These are phyloP conservation scores for Geosmithia morbida DNA, from an alignment of 2,329 filamentous ascomycete genomes.

Conservation along the genomic window DNA sequence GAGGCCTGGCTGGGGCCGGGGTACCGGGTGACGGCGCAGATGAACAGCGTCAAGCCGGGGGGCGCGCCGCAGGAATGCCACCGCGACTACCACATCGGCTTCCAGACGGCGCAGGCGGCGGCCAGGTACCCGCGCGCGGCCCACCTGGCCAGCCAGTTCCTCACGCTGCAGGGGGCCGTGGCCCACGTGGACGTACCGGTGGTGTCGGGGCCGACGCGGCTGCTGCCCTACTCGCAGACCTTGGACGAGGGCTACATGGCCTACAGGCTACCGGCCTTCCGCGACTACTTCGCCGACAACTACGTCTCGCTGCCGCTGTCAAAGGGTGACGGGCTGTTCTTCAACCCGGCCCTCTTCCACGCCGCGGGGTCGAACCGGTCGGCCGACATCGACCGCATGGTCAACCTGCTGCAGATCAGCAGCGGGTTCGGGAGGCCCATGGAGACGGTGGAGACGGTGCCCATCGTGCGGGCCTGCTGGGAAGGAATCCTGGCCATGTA, in stretches of 20 bases:
- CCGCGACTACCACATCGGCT: constrained; percentile 50
- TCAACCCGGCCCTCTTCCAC: constrained; percentile 49
- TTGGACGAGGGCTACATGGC: constrained; percentile 44
- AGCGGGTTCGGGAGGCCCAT: constrained; percentile 50
- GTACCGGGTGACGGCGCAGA: constrained; percentile 46
- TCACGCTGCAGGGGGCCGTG: constrained; percentile 49
- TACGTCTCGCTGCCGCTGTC: constrained; percentile 36
- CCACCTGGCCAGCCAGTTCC: constrained; percentile 38
- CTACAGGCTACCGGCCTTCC: constrained; percentile 37
- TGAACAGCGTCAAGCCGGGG: constrained; percentile 47
- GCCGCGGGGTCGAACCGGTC: constrained; percentile 43
- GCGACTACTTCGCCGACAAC: constrained; percentile 34
- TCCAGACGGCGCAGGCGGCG: constrained; percentile 34
- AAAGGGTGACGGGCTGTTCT: constrained; percentile 47
- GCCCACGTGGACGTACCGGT: constrained; percentile 47
- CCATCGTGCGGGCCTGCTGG: constrained; percentile 31
- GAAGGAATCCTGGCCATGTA: constrained; percentile 14
- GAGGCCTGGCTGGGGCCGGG: constrained; percentile 43
- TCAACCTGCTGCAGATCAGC: constrained; percentile 49
- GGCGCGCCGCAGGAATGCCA: constrained; percentile 42
- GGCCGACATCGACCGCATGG: constrained; percentile 32
- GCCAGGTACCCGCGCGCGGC: constrained; percentile 32
- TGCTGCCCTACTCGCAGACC: constrained; percentile 45
- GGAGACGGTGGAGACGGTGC: constrained; percentile 40
- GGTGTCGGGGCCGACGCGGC: constrained; percentile 41